phyloP scores from a whole-genome alignment of 164 flowering plant species.

The Houttuynia cordata region DNA sequence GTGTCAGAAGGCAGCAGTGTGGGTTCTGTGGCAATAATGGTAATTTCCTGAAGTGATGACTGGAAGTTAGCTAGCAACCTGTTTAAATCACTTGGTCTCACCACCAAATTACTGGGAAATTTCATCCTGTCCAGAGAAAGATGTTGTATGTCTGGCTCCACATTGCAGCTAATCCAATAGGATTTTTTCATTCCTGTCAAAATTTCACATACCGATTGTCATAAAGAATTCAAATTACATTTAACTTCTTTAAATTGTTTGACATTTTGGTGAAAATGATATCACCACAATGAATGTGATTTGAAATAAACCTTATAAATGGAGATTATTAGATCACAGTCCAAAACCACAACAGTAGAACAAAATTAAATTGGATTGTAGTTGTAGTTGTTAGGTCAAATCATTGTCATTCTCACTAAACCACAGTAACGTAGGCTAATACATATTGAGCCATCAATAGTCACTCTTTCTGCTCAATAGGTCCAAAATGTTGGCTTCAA shows the following conservation, averaged over 20 bases:
- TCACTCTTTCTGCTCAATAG: too few relatives aligned
- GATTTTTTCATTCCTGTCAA: slow-evolving; percentile 69
- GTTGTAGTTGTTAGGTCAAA: too few relatives aligned
- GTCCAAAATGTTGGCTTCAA: not conserved
- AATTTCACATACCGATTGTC: not conserved
- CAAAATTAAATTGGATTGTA: not conserved
- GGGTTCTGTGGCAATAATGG: slow-evolving; percentile 80
- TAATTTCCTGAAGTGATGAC: slow-evolving; percentile 93
- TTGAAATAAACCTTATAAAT: not conserved
- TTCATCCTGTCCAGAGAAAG: slow-evolving; percentile 70
- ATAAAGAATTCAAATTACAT: not conserved
- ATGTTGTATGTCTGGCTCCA: slow-evolving; percentile 86
- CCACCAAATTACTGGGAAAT: slow-evolving; percentile 71
- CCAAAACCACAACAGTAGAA: not conserved
- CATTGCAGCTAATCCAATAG: slow-evolving; percentile 89
- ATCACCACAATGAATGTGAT: not conserved
- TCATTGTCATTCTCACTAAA: not conserved
- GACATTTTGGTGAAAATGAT: not conserved
- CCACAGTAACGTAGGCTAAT: not conserved
- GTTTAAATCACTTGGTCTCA: slow-evolving; percentile 83
- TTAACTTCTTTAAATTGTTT: not conserved
- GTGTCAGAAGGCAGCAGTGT: slow-evolving; percentile 48
- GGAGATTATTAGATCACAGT: not conserved
- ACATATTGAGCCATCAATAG: too few relatives aligned
- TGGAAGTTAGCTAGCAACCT: slow-evolving; percentile 83